These are phyloP conservation scores for Phaeophleospora eucalypticola DNA, from an alignment of 2,329 filamentous ascomycete species.

Conservation along the genomic window DNA sequence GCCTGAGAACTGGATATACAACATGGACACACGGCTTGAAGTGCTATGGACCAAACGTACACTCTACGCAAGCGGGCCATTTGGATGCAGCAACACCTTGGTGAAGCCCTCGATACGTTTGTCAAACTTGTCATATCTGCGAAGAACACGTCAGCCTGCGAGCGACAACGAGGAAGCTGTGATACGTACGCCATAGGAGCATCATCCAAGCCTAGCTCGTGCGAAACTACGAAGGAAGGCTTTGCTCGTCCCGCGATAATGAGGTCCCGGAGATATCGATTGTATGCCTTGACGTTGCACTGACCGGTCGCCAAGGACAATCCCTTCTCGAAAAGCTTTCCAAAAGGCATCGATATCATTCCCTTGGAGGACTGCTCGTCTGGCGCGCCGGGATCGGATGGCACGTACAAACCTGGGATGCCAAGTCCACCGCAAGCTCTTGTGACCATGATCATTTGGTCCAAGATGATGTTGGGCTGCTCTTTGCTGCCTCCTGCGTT, in stretches of 20 bases:
- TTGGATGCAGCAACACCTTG: constrained; percentile 65
- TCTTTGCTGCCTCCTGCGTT: constrained; percentile 54
- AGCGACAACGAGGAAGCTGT: background rate
- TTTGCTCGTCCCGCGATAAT: constrained; percentile 62
- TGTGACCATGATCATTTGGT: constrained; percentile 61
- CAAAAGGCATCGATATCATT: constrained; percentile 61
- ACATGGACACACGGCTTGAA: no score
- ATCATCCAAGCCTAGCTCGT: constrained; percentile 61
- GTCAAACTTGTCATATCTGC: constrained; percentile 60
- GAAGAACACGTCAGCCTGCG: background rate
- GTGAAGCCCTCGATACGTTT: constrained; percentile 63
- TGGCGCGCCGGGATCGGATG: constrained; percentile 59
- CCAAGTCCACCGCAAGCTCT: constrained; percentile 59
- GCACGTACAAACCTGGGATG: constrained; percentile 45
- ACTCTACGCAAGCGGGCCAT: constrained; percentile 42
- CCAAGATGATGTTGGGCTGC: constrained; percentile 59
- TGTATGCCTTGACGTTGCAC: constrained; percentile 66
- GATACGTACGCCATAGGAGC: constrained; percentile 39
- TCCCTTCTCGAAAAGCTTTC: constrained; percentile 66
- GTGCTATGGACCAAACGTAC: background rate
- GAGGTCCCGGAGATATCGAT: constrained; percentile 61
- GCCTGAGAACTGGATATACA: no score
- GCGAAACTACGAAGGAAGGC: constrained; percentile 63
- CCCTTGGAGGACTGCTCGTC: constrained; percentile 59
- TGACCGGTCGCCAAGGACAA: constrained; percentile 56